Evolutionary conservation across 768 basidiomycete species (phyloP).

Genomic region (Pisolithus sp.): DNA sequence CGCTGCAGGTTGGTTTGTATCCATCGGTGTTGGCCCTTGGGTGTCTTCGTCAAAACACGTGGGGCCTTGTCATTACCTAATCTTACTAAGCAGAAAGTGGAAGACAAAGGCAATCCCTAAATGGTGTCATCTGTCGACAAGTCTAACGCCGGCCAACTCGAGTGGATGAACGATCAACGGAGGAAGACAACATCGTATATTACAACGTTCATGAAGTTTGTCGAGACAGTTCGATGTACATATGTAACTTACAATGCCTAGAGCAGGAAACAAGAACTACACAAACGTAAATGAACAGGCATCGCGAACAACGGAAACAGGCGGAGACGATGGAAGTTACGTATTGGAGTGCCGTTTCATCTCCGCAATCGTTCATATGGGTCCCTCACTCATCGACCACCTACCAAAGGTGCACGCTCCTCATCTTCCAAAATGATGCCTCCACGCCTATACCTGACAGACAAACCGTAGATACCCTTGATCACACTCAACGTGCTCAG

Average conservation of each 20-base stretch:
- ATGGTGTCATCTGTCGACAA: no score
- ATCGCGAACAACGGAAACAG: neutral
- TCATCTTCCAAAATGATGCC: conserved; percentile 72
- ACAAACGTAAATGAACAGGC: neutral
- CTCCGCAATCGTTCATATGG: neutral
- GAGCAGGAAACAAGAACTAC: neutral
- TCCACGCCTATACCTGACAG: conserved; percentile 37
- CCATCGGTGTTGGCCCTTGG: no score
- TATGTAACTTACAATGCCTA: neutral
- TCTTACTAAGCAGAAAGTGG: no score
- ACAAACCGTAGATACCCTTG: conserved; percentile 63
- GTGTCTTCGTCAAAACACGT: no score
- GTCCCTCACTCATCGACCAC: conserved; percentile 18
- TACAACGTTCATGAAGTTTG: no score
- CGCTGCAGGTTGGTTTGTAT: no score
- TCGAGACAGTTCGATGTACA: neutral
- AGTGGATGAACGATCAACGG: no score
- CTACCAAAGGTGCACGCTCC: conserved; percentile 81
- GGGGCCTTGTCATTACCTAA: no score
- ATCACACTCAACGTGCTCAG: conserved; percentile 78
- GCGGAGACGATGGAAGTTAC: neutral
- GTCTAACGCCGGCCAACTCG: no score
- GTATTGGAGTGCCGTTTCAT: neutral
- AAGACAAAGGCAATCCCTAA: no score
- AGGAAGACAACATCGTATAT: no score